Evolutionary conservation across 2,329 filamentous ascomycete genomes (phyloP).

Genomic region (Elsinoe perseae): DNA sequence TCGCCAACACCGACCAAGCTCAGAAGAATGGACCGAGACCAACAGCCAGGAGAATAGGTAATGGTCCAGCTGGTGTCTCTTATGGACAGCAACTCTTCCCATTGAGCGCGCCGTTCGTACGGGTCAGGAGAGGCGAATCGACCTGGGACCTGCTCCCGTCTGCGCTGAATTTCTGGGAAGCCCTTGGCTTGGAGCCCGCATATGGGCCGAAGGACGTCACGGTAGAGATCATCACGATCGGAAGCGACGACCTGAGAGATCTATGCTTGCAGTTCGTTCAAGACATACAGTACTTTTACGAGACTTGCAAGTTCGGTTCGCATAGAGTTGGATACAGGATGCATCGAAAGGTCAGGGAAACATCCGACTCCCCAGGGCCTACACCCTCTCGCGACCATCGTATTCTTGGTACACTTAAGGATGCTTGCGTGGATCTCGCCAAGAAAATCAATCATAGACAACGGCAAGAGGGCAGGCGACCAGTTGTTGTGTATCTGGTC

Average conservation of each 20-base stretch:
- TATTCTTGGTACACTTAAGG: neutral
- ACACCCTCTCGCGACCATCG: neutral
- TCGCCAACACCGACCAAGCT: slow-evolving; percentile 18
- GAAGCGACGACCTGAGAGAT: slow-evolving; percentile 54
- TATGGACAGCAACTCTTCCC: slow-evolving; percentile 42
- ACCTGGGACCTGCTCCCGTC: slow-evolving; percentile 67
- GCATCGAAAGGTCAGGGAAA: neutral
- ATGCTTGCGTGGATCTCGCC: slow-evolving; percentile 21
- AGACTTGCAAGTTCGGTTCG: slow-evolving; percentile 62
- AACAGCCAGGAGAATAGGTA: slow-evolving; percentile 24
- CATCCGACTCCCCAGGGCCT: slow-evolving; percentile 1
- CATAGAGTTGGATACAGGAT: slow-evolving; percentile 36
- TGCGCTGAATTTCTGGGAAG: slow-evolving; percentile 73
- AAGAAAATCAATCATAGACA: slow-evolving; percentile 15
- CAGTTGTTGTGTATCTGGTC: slow-evolving; percentile 66
- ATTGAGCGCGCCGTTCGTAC: slow-evolving; percentile 62
- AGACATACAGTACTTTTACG: slow-evolving; percentile 62
- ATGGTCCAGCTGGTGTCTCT: slow-evolving; percentile 25
- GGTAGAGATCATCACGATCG: slow-evolving; percentile 63
- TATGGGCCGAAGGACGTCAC: slow-evolving; percentile 64
- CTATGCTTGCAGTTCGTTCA: slow-evolving; percentile 58
- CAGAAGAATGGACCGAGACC: slow-evolving; percentile 27
- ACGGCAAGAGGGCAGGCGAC: slow-evolving; percentile 41
- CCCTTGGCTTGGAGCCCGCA: slow-evolving; percentile 64
- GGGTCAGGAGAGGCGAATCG: slow-evolving; percentile 61